Base-by-base conservation (phyloP, 768 basidiomycete species). In the Ramaria rubella region DNA sequence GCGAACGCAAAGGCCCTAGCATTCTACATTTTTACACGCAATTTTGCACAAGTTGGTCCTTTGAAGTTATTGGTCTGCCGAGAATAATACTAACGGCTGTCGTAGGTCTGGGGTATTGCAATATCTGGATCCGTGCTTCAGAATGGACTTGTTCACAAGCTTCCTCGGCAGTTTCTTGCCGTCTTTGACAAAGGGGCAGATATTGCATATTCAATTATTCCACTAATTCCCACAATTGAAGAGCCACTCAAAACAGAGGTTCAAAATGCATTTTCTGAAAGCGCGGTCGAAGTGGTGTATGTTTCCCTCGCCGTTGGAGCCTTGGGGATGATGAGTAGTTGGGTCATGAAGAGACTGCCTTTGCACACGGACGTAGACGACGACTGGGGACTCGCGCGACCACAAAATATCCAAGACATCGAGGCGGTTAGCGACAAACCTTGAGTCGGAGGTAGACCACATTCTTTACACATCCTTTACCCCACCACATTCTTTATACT, bases 271-370 rank as follows among this genome's bases (percentile, higher is more conserved):
- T 64, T 65, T 50, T 58, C 63, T 23, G 59, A 61, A 19, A 72
- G 73, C 50, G 61, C 81, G 52, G 33, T 52, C 0, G 62, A 67
- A 1, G 55, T 78, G n/a, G 81, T 78, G 80, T 62, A 68, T 33
- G 69, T 73, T 4, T 67, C 77, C 69, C 59, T 70, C 21, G 78
- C 70, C 2, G 65, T 81, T 14, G 57, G 62, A 9, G 74, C 65
- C 6, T 31, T 71, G 6, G 77, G 76, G 1, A 40, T 76, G 2
- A 33, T 76, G 5, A 53, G 62, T 19, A 62, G 66, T 12, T 59
- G 73, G 4, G 30, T 73, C 3, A 70, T 77, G 71, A 60, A 61
- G 42, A 68, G 68, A 46, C 52, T 73, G 44, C 66, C 67, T 11
- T 59, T 75, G 64, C 62, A 67, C 23, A 65, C 58, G 19, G 52